Evolutionary conservation across 768 basidiomycete species (phyloP), one percentile per base, ranked within the genome.

Genomic region (Filobasidium wieringae): DNA sequence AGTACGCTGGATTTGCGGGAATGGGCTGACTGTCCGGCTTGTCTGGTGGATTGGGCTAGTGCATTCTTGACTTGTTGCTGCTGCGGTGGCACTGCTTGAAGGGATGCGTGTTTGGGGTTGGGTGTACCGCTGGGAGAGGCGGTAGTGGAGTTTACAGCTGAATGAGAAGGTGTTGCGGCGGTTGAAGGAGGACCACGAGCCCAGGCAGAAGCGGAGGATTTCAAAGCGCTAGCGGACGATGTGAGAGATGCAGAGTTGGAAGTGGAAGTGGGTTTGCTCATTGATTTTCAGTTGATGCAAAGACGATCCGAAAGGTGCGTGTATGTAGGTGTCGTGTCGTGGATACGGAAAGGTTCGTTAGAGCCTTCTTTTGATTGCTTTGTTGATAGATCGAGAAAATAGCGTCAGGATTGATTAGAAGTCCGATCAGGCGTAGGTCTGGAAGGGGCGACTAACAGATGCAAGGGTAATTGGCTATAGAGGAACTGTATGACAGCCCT

Each of bases 211-310:
- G 65, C 57, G 24, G 65, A 49, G 34, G 68, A 57, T 43, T 58
- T 55, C 26, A 61, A 53, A 32, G 60, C 45, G 43, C 40, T 43
- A 55, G 63, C 34, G 37, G 64, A 51, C 39, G 64, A 80, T 83
- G 82, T 79, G 79, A 74, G 74, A 84, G 77, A 77, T 84, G 82
- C 80, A 79, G 82, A 77, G 82, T 74, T 76, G 80, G 80, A 78
- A 77, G 81, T 79, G 75, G 84, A 81, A 66, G 86, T 83, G 77
- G 81, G 82, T 84, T 85, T 90, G 87, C 87, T 92, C 89, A 92
- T 92, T 88, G 43, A 47, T 47, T 27, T 47, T 47, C 7, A 47
- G 7, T 19, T 47, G n/a, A 37, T 40, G 37, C 37, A 40, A 40
- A 4, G 37, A 22, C 37, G 11, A 40, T 40, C 37, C 17, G 37